Base-by-base conservation (phyloP, 2,329 filamentous ascomycete species). In the Tolypocladium pustulatum region DNA sequence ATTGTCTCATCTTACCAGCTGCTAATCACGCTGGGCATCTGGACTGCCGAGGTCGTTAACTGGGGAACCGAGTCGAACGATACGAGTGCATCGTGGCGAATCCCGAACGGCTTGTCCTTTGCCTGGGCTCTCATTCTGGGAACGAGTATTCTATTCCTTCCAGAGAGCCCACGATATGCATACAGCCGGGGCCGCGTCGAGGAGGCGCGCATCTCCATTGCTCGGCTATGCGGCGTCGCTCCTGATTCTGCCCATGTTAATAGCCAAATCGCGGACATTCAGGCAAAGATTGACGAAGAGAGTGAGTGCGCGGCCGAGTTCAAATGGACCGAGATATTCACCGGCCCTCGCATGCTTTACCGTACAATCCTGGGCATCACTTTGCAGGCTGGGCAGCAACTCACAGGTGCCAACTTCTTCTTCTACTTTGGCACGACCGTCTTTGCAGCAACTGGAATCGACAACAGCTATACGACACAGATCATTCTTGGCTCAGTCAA, bases 401-500 rank as follows among this genome's bases (percentile, higher is more conserved):
- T 89, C 2, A 88, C 85, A 0, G 86, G 86, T 37, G 83, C 81
- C 60, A 87, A 87, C 72, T 87, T 84, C 72, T 86, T 84, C 75
- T 87, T 87, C 70, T 84, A 84, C 70, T 88, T 86, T 66, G 81
- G 81, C 30, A 84, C 81, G 46, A 86, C 83, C 4, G 83, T 89
- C 63, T 90, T 90, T 71, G 68, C 77, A 17, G 79, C 85, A 2
- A 85, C 85, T 1, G 87, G 87, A 64, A 78, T 90, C 34, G 71
- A 66, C 61, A 83, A 90, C 73, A 81, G 80, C 56, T 89, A 86
- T 65, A 74, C 85, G 57, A 89, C 85, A 0, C 84, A 87, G 66
- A 85, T 89, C 65, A 86, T 89, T 60, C 78, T 88, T 25, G 81
- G 81, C 12, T 83, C 79, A 0, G 86, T 90, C 65, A 90, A 90